These are phyloP conservation scores for Septoria petroselini DNA, from an alignment of 2,329 filamentous ascomycete genomes.

Conservation along the genomic window DNA sequence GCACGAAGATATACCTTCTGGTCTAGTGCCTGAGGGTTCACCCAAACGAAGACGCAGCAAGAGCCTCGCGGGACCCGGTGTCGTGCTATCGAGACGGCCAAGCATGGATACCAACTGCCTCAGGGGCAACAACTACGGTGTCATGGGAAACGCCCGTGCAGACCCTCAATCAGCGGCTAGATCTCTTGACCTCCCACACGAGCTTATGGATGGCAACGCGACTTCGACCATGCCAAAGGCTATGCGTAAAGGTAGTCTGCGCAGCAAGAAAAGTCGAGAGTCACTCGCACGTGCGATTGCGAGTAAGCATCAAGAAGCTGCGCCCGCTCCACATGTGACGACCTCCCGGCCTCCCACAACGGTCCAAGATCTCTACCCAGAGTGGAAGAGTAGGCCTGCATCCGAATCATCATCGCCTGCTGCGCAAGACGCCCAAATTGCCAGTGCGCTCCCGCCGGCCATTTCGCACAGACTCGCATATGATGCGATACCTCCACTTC, in stretches of 20 bases:
- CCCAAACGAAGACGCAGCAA: conserved; percentile 19
- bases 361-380: conserved; percentile 34
- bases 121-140: neutral
- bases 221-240: conserved; percentile 1
- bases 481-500: conserved; percentile 29
- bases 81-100: neutral
- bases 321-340: neutral
- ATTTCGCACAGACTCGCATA: neutral
- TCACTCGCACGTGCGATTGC: conserved; percentile 30
- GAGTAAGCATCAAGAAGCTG: conserved; percentile 15
- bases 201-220: conserved; percentile 28
- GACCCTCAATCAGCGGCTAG: conserved; percentile 44
- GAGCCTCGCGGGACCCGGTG: conserved; percentile 15
- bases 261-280: conserved; percentile 7
- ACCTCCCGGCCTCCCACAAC: conserved; percentile 17
- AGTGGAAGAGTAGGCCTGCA: conserved; percentile 30
- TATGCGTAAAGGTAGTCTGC: conserved; percentile 6
- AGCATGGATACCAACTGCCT: conserved; percentile 13
- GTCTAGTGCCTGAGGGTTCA: neutral
- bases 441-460: conserved; percentile 4
- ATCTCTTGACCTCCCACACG: conserved; percentile 46
- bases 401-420: conserved; percentile 17
- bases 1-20: conserved; percentile 4
- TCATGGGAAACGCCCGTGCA: conserved; percentile 24
- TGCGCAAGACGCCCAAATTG: conserved; percentile 11